Percentiles rank a stretch among this genome's conserved stretches.
These are phyloP conservation scores for Crassisporium funariophilum DNA, from an alignment of 768 basidiomycete genomes.

Conservation along the genomic window DNA sequence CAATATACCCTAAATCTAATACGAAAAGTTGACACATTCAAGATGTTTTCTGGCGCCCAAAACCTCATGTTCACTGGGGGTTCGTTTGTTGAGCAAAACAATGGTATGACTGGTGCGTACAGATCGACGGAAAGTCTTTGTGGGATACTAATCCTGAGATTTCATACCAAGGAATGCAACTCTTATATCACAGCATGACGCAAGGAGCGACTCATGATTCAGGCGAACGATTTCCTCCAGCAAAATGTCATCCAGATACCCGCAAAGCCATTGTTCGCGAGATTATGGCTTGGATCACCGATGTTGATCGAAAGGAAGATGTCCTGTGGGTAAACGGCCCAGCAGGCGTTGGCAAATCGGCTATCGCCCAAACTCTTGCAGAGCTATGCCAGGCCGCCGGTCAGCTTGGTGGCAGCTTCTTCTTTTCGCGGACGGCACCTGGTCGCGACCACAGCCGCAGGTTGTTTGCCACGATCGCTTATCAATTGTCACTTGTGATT, in stretches of 20 bases:
- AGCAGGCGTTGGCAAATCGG: conserved; percentile 22
- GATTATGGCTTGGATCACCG: conserved; percentile 10
- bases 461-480: conserved; percentile 15
- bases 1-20: too few relatives aligned
- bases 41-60: too few relatives aligned
- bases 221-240: conserved; percentile 6
- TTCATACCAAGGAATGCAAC: too few relatives aligned
- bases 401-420: conserved; percentile 13
- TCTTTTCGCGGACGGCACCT: conserved; percentile 9
- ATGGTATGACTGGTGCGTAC: too few relatives aligned
- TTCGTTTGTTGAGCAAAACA: too few relatives aligned
- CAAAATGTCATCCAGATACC: conserved; percentile 18
- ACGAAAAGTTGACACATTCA: too few relatives aligned
- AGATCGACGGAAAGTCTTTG: too few relatives aligned
- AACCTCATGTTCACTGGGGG: too few relatives aligned
- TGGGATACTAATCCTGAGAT: too few relatives aligned
- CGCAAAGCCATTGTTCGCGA: conserved; percentile 7
- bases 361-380: conserved; percentile 16
- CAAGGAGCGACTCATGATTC: conserved; percentile 13
- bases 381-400: conserved; percentile 1
- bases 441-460: conserved; percentile 1
- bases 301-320: background rate
- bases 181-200: too few relatives aligned
- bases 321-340: conserved; percentile 20
- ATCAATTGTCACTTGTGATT: conserved; percentile 10